Evolutionary conservation across 192 early-diverging fungal species (phyloP), one percentile per base, ranked within the genome.

Genomic region (Entomortierella chlamydospora): DNA sequence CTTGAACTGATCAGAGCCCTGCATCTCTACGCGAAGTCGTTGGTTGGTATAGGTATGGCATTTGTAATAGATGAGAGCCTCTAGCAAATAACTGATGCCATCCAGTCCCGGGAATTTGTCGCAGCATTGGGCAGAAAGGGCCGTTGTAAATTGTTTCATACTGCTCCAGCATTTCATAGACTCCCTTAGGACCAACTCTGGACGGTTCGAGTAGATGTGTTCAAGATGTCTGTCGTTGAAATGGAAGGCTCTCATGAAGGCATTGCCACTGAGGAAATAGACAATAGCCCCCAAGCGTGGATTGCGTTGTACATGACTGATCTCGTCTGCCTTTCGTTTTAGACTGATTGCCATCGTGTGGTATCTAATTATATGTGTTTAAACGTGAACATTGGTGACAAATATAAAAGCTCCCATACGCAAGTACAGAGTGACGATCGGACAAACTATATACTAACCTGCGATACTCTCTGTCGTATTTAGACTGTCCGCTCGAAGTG

Each of bases 251-350:
- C 56, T 20, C 28, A 68, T 23, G 47, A 68, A 68, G 1, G 66
- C 55, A 37, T 57, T 68, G 7, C 51, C 42, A 29, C 66, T 68
- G 29, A 68, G 47, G 34, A 68, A 68, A 50, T 68, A 68, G 1
- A 68, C 56, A 26, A 68, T 68, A 0, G 66, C 66, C 2, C 66
- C 52, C 43, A 68, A 22, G 13, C 57, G 56, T 13, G 66, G 56
- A 30, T 68, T 68, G 1, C 59, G 22, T 18, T 68, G 66, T 15
- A 59, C 23, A 15, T 56, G 33, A 23, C 29, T 68, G 31, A 59
- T 68, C 10, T 68, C 66, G 33, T 68, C 66, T 20, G 66, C 66
- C 25, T 68, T 68, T 6, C 66, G 55, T 23, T 68, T 68, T 4
- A 68, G 57, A 39, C 52, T 34, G 55, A 59, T 55, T 15, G 66